phyloP scores from a whole-genome alignment of 805 yeast genomes.

The Hanseniaspora pseudoguilliermondii region DNA sequence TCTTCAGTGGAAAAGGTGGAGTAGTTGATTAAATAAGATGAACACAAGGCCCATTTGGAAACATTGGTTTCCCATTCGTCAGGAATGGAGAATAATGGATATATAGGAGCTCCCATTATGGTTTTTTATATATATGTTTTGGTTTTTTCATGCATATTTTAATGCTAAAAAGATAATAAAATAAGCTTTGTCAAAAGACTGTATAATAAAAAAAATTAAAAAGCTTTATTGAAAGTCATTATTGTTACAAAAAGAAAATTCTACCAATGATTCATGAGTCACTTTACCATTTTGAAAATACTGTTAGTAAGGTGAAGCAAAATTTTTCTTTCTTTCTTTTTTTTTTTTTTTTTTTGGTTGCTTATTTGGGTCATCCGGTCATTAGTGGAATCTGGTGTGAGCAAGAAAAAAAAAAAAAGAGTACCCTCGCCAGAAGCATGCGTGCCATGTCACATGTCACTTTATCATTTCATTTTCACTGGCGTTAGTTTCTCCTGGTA shows the following conservation, averaged over 20 bases:
- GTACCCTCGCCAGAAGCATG: background rate
- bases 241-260: too few species aligned
- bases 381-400: background rate
- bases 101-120: conserved; percentile 10
- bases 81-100: conserved; percentile 8
- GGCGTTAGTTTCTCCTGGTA: background rate
- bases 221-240: too few species aligned
- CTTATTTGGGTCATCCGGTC: background rate
- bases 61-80: conserved; percentile 8
- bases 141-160: background rate
- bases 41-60: conserved; percentile 8
- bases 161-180: too few species aligned
- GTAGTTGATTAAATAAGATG: background rate
- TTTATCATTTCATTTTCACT: background rate
- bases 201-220: too few species aligned
- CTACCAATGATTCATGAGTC: conserved; percentile 3
- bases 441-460: background rate
- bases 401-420: background rate
- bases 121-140: background rate
- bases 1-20: conserved; percentile 21
- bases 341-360: too few species aligned
- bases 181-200: too few species aligned
- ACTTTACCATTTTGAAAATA: background rate
- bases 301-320: background rate
- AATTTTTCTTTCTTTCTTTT: background rate